Evolutionary conservation across 2,329 filamentous ascomycete genomes (phyloP).

Genomic region (Xylaria polymorpha): DNA sequence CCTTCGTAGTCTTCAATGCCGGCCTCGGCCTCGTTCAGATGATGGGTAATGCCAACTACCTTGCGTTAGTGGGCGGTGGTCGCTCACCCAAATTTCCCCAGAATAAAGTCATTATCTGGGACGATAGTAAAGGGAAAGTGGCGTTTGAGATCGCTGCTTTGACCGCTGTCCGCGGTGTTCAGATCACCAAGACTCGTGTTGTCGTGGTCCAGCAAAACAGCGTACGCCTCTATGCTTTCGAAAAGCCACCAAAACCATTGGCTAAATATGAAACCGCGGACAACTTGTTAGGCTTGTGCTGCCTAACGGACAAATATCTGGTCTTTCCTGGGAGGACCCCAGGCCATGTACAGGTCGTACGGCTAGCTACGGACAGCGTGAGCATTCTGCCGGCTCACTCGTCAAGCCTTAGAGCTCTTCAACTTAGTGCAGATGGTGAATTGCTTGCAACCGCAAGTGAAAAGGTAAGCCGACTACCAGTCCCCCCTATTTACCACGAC

Average conservation of each 20-base stretch:
- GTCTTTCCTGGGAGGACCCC: slow-evolving; percentile 88
- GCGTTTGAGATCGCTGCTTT: slow-evolving; percentile 84
- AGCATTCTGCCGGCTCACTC: slow-evolving; percentile 94
- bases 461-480: slow-evolving; percentile 59
- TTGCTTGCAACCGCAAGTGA: slow-evolving; percentile 91
- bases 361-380: slow-evolving; percentile 81
- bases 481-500: slow-evolving; percentile 22
- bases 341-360: slow-evolving; percentile 90
- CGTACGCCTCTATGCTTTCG: slow-evolving; percentile 83
- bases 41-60: slow-evolving; percentile 86
- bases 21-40: slow-evolving; percentile 86
- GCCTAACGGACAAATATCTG: slow-evolving; percentile 76
- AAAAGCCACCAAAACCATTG: slow-evolving; percentile 75
- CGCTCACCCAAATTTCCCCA: slow-evolving; percentile 85
- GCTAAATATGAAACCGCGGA: slow-evolving; percentile 86
- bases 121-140: slow-evolving; percentile 79
- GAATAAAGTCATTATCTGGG: slow-evolving; percentile 95
- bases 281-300: slow-evolving; percentile 84
- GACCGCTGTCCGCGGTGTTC: slow-evolving; percentile 82
- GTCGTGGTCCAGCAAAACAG: slow-evolving; percentile 85
- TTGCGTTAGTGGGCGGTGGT: slow-evolving; percentile 90
- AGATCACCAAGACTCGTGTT: slow-evolving; percentile 79
- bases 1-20: slow-evolving; percentile 70
- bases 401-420: slow-evolving; percentile 79
- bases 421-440: slow-evolving; percentile 82